These are phyloP conservation scores for Penicillium olsonii DNA, from an alignment of 2,329 filamentous ascomycete species.

Conservation along the genomic window DNA sequence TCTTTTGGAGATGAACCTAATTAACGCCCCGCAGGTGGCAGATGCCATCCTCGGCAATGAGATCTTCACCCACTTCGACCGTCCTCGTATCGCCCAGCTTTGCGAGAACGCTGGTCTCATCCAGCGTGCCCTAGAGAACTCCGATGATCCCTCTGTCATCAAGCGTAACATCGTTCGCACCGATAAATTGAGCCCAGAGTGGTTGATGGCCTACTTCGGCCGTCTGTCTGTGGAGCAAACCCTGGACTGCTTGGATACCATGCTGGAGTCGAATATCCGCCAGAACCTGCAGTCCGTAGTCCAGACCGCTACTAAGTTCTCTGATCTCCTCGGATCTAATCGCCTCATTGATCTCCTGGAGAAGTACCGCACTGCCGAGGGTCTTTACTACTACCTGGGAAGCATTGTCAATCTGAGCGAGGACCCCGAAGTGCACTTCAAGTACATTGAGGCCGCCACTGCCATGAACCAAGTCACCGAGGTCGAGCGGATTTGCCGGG, in stretches of 20 bases:
- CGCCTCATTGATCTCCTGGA: conserved; percentile 91
- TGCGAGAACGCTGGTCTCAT: conserved; percentile 90
- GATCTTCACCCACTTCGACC: conserved; percentile 98
- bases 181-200: conserved; percentile 86
- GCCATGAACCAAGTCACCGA: conserved; percentile 92
- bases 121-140: conserved; percentile 88
- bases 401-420: conserved; percentile 97
- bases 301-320: conserved; percentile 96
- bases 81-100: conserved; percentile 79
- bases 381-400: conserved; percentile 96
- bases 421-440: conserved; percentile 95
- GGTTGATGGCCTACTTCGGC: conserved; percentile 89
- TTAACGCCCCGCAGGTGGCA: conserved; percentile 95
- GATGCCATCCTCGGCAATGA: conserved; percentile 97
- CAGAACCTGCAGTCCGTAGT: conserved; percentile 95
- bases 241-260: conserved; percentile 88
- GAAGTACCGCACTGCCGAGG: conserved; percentile 96
- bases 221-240: conserved; percentile 94
- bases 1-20: conserved; percentile 94
- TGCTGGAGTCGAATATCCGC: conserved; percentile 95
- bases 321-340: conserved; percentile 85
- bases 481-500: conserved; percentile 94
- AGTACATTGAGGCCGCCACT: conserved; percentile 97
- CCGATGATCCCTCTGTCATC: conserved; percentile 83
- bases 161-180: conserved; percentile 86